Base-by-base conservation (phyloP, 345 rosid species). In the Crucihimalaya himalaica region DNA sequence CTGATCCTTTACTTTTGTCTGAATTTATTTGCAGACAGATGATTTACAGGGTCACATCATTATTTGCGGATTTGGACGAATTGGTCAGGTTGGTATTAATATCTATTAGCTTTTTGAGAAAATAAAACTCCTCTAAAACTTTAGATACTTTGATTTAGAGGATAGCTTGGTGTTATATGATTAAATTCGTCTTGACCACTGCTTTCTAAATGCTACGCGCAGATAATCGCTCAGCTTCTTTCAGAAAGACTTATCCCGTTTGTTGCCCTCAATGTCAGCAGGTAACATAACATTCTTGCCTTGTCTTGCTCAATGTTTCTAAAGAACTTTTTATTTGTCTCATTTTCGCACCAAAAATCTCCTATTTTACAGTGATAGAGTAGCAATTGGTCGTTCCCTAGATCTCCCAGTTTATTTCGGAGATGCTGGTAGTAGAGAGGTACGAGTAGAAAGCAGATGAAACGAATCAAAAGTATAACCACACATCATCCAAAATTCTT, bases 161-260 rank as follows among this genome's bases (percentile, higher is more conserved):
- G 40, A 23, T 29, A 31, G 0, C 32, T 53, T 42, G 15, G 9
- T 8, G 37, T 25, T 62, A 42, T n/a, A 42, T 25, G 18, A 25
- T 62, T 4, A 42, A 42, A 2, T 21, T 14, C 1, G 4, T 23
- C 10, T 42, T 62, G 52, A 42, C n/a, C 2, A 3, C 35, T 42
- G 35, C 35, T 23, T 37, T 77, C 39, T 32, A 45, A 46, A 50
- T 75, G 72, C 28, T 72, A 58, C 79, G 70, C 25, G 57, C 88
- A 95, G 99, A 95, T 95, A 66, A 95, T 95, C 61, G 97, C 99
- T 60, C 99, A 95, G 85, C 99, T 95, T 83, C 97, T 95, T 75
- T 95, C 99, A 47, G 99, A 95, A 77, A 85, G 99, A 54, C 84
- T 95, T 60, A 95, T 95, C 78, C 99, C 97, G 63, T 95, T 95